These are phyloP conservation scores for Flueggea neowawraea DNA, from an alignment of 441 rosid species.

Conservation along the genomic window DNA sequence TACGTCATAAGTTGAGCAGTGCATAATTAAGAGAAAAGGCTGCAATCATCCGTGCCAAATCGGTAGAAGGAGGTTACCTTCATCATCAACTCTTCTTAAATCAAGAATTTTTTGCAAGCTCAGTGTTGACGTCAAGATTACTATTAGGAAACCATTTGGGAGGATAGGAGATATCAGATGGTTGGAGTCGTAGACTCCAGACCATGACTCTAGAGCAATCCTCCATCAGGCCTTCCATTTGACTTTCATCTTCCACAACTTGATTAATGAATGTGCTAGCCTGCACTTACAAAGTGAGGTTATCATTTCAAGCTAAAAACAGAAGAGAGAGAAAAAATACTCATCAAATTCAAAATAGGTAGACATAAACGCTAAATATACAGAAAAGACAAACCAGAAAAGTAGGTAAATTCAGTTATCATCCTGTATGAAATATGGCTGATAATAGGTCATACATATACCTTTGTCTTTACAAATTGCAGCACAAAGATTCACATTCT, in stretches of 20 bases:
- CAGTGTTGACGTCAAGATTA: constrained; percentile 37
- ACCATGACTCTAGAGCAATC: constrained; percentile 52
- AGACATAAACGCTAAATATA: neutral
- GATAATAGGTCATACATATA: neutral
- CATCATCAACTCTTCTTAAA: constrained; percentile 12
- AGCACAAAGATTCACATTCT: neutral
- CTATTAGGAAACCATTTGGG: constrained; percentile 39
- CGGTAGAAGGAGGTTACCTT: constrained; percentile 17
- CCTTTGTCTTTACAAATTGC: neutral
- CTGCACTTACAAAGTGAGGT: constrained; percentile 24
- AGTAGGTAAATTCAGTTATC: neutral
- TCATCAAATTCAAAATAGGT: too few species aligned
- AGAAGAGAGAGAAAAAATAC: neutral
- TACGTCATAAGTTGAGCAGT: too few species aligned
- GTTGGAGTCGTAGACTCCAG: constrained; percentile 37
- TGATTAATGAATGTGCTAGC: constrained; percentile 49
- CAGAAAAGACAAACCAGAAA: neutral
- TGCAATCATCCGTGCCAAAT: too few species aligned
- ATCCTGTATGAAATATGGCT: neutral
- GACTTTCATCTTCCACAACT: constrained; percentile 69
- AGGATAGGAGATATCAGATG: constrained; percentile 36
- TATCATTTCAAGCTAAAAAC: constrained; percentile 3
- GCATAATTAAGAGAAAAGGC: too few species aligned
- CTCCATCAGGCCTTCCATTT: constrained; percentile 54
- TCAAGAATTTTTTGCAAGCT: constrained; percentile 26